Percentiles rank a stretch among this genome's conserved stretches.
phyloP scores from a whole-genome alignment of 768 basidiomycete species.

The Dentipellis fragilis region DNA sequence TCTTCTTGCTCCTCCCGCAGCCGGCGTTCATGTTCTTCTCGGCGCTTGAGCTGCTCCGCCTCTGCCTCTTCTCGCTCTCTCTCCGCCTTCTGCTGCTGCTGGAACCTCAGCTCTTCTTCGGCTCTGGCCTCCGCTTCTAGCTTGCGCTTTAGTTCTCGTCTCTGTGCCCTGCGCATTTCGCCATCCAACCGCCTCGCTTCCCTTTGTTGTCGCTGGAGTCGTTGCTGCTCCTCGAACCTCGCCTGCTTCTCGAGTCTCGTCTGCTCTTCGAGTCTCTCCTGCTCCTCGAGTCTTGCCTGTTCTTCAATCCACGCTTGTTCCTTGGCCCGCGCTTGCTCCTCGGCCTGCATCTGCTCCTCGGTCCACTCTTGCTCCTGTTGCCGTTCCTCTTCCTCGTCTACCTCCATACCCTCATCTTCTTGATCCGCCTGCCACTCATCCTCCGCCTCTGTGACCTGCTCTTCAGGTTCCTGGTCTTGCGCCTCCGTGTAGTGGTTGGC shows the following conservation, averaged over 20 bases:
- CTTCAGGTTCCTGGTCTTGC: background rate
- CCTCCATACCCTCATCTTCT: background rate
- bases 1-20: background rate
- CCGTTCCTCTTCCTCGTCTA: background rate
- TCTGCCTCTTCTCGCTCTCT: background rate
- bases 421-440: background rate
- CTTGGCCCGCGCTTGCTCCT: too few relatives aligned
- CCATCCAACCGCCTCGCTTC: background rate
- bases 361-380: background rate
- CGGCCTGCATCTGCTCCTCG: too few relatives aligned
- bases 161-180: background rate
- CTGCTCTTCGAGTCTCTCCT: constrained; percentile 1
- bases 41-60: background rate
- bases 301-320: background rate
- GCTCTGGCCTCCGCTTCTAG: background rate
- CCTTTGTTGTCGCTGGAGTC: background rate
- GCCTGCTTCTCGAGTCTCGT: background rate
- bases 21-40: background rate
- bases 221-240: background rate
- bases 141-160: background rate
- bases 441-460: background rate
- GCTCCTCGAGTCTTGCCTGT: background rate
- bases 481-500: too few relatives aligned
- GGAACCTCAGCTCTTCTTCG: background rate
- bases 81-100: background rate